Percentiles rank a stretch among this genome's conserved stretches.
phyloP scores from a whole-genome alignment of 2,329 filamentous ascomycete species.

The Teratosphaeria epicoccoides region DNA sequence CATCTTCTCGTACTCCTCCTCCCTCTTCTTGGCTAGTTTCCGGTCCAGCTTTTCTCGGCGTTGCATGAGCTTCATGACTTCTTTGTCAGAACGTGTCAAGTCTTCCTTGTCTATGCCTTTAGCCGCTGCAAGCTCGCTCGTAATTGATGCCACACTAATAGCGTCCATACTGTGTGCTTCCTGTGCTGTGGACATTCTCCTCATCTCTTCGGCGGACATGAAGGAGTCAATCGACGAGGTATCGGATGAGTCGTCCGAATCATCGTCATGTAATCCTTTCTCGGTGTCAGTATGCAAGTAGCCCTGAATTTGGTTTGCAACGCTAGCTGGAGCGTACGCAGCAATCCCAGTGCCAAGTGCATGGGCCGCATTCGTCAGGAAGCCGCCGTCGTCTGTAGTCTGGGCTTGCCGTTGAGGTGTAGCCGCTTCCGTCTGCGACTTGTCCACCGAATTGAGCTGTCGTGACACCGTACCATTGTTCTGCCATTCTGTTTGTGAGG shows the following conservation, averaged over 20 bases:
- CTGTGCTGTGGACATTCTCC: slow-evolving; percentile 19
- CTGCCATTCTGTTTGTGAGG: not conserved
- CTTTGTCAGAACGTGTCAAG: slow-evolving; percentile 43
- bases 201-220: slow-evolving; percentile 34
- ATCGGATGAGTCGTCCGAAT: slow-evolving; percentile 9
- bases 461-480: not conserved
- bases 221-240: slow-evolving; percentile 26
- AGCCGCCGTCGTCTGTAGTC: slow-evolving; percentile 12
- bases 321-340: slow-evolving; percentile 25
- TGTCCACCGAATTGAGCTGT: not conserved
- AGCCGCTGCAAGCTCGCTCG: slow-evolving; percentile 8
- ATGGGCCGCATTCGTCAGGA: slow-evolving; percentile 21
- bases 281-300: slow-evolving; percentile 10
- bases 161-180: slow-evolving; percentile 14
- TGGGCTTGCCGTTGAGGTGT: not conserved
- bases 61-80: slow-evolving; percentile 53
- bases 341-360: slow-evolving; percentile 23
- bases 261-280: not conserved
- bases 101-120: slow-evolving; percentile 6
- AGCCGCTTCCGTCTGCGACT: not conserved
- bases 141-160: slow-evolving; percentile 14
- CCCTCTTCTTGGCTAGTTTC: slow-evolving; percentile 47
- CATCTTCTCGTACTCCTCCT: slow-evolving; percentile 40
- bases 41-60: slow-evolving; percentile 53
- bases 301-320: slow-evolving; percentile 19